Evolutionary conservation across 2,329 filamentous ascomycete genomes (phyloP), one percentile per base, ranked within the genome.

Genomic region (Aschersonia sp.): DNA sequence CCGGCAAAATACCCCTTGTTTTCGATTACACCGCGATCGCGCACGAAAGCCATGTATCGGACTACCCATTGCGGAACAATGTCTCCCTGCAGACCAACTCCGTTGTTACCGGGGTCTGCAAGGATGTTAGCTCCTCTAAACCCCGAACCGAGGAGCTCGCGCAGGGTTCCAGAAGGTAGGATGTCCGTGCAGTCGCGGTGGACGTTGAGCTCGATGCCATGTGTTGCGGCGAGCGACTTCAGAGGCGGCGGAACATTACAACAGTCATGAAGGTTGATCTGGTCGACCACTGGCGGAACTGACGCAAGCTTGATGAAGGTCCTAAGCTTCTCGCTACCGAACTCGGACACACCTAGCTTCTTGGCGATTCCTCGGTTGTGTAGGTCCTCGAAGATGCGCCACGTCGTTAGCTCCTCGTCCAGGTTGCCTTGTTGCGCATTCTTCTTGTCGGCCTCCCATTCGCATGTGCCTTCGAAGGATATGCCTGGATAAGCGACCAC

Each of bases 1-100:
- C 82, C 80, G 1, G 91, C 91, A 70, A 96, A 96, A 65, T 96
- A 97, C 5, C 92, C 92, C 71, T 97, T 98, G 62, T 92, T 95
- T 72, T 98, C 92, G 54, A 98, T 91, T 6, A 98, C 92, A 10
- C 92, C 92, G 47, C 92, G 75, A 62, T 97, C 85, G 63, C 85
- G 85, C 41, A 97, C 87, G 50, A 97, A 91, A 1, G 92, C 92
- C 40, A 91, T 96, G 63, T 98, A 98, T 63, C 97, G 94, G 55
- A 91, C 84, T 31, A 97, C 92, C 91, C 92, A 98, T 61, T 91
- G 82, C 31, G 92, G 89, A 50, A 79, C 77, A 45, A 97, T 75
- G 54, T 95, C 81, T 4, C 88, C 89, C 55, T 76, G 73, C 49
- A 94, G 69, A 0, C 85, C 84, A 7, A 69, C 64, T 20, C 64